Percentiles rank a stretch among this genome's conserved stretches.
phyloP scores from a whole-genome alignment of 2,329 filamentous ascomycete species.

The Paecilomyces sp. region DNA sequence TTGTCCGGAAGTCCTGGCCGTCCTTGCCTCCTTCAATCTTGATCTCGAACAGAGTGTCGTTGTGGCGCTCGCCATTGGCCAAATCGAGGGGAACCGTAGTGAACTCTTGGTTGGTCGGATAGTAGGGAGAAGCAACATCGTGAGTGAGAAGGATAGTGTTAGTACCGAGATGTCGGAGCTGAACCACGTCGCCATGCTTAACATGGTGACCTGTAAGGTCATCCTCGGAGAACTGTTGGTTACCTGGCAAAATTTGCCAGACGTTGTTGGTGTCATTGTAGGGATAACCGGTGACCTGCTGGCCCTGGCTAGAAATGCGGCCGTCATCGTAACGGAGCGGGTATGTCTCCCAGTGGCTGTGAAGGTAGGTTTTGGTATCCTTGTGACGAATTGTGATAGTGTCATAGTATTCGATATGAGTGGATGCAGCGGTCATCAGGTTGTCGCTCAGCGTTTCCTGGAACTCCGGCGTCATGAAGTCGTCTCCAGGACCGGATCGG shows the following conservation, averaged over 20 bases:
- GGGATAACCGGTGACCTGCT: slow-evolving; percentile 96
- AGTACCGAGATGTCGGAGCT: slow-evolving; percentile 79
- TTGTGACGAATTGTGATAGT: slow-evolving; percentile 85
- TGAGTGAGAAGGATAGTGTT: slow-evolving; percentile 84
- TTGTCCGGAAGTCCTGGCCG: slow-evolving; percentile 77
- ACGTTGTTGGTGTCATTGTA: slow-evolving; percentile 99
- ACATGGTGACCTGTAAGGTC: slow-evolving; percentile 57
- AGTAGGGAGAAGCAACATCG: slow-evolving; percentile 93
- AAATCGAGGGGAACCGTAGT: slow-evolving; percentile 71
- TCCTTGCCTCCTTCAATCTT: slow-evolving; percentile 79
- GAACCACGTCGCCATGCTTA: slow-evolving; percentile 75
- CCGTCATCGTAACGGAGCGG: slow-evolving; percentile 95
- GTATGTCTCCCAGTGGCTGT: slow-evolving; percentile 85
- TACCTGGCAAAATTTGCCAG: slow-evolving; percentile 78
- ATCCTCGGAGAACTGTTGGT: slow-evolving; percentile 45
- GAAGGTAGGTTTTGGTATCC: slow-evolving; percentile 92
- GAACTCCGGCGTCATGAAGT: slow-evolving; percentile 98
- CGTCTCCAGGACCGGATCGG: slow-evolving; percentile 86
- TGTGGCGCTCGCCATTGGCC: slow-evolving; percentile 64
- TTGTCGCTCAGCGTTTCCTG: slow-evolving; percentile 97
- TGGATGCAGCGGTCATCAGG: slow-evolving; percentile 76
- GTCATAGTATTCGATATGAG: slow-evolving; percentile 86
- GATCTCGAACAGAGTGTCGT: slow-evolving; percentile 90
- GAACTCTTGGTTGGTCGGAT: slow-evolving; percentile 97
- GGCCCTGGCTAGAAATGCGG: slow-evolving; percentile 91